Percentiles rank a stretch among this genome's conserved stretches.
phyloP scores from a whole-genome alignment of 257 asterid species.

The Solanum gracilifrons region DNA sequence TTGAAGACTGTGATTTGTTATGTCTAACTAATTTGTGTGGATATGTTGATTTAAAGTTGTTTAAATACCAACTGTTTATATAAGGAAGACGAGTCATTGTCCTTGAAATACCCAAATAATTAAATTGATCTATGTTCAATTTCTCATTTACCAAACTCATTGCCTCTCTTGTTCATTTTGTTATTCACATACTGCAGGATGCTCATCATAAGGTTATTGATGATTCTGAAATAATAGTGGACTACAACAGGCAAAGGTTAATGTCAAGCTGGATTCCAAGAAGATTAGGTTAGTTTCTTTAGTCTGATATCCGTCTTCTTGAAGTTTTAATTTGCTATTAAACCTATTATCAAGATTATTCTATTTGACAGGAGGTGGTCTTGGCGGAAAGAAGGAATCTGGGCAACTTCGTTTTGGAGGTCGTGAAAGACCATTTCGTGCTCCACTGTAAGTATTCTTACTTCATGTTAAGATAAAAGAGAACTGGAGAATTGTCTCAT shows the following conservation, averaged over 20 bases:
- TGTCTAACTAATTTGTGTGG: neutral
- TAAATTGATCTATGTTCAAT: neutral
- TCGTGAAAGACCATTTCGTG: constrained; percentile 54
- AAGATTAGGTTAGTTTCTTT: constrained; percentile 56
- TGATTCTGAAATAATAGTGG: constrained; percentile 88
- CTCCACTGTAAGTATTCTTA: neutral
- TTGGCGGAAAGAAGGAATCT: constrained; percentile 95
- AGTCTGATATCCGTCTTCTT: neutral
- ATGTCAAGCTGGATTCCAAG: constrained; percentile 99
- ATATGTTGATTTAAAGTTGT: neutral
- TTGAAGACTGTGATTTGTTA: neutral
- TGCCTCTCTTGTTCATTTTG: constrained; percentile 1
- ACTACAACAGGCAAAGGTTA: constrained; percentile 84
- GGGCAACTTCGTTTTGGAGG: constrained; percentile 99
- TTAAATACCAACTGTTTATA: neutral
- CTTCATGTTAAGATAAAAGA: neutral
- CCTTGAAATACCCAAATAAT: neutral
- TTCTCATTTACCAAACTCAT: neutral
- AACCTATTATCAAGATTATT: neutral
- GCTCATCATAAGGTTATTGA: constrained; percentile 75
- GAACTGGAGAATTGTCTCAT: neutral
- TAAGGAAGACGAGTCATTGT: neutral
- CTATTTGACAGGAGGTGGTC: constrained; percentile 72
- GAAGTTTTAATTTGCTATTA: neutral
- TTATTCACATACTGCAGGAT: constrained; percentile 32